Conservation (phyloP, 2,329 filamentous ascomycete species). For the Incumbomyces delicatus region DNA sequence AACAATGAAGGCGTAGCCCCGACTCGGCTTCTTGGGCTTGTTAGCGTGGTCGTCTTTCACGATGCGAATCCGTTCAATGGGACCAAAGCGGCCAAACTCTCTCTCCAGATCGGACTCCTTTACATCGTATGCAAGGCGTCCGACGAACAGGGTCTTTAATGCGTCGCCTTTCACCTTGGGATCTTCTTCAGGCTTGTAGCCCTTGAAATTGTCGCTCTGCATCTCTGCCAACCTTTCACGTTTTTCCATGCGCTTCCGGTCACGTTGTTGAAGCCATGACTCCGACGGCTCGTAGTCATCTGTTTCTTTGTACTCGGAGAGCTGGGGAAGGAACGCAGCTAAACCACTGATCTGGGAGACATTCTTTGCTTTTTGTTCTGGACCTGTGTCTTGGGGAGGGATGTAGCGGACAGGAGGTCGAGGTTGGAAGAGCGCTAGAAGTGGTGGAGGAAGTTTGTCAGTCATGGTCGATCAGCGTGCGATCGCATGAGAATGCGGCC, state of each 20-base stretch:
- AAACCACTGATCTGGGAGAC: slow-evolving; percentile 65
- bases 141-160: slow-evolving; percentile 89
- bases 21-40: slow-evolving; percentile 71
- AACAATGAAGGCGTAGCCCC: slow-evolving; percentile 92
- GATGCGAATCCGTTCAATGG: slow-evolving; percentile 89
- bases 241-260: slow-evolving; percentile 75
- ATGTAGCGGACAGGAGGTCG: slow-evolving; percentile 86
- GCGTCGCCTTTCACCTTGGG: slow-evolving; percentile 84
- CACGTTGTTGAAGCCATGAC: slow-evolving; percentile 82
- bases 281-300: slow-evolving; percentile 73
- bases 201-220: slow-evolving; percentile 52
- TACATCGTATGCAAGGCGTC: slow-evolving; percentile 78
- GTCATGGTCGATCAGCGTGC: slow-evolving; percentile 56
- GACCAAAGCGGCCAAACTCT: slow-evolving; percentile 87
- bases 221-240: slow-evolving; percentile 53
- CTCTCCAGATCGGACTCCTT: slow-evolving; percentile 83
- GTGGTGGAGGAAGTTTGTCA: slow-evolving; percentile 86
- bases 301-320: slow-evolving; percentile 68
- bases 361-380: slow-evolving; percentile 58
- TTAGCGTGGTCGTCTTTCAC: slow-evolving; percentile 68
- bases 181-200: slow-evolving; percentile 72
- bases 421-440: slow-evolving; percentile 89
- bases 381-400: slow-evolving; percentile 68
- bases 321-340: slow-evolving; percentile 61
- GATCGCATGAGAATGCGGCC: neutral